phyloP scores from a whole-genome alignment of 768 basidiomycete species.

The Mycena chlorophos region DNA sequence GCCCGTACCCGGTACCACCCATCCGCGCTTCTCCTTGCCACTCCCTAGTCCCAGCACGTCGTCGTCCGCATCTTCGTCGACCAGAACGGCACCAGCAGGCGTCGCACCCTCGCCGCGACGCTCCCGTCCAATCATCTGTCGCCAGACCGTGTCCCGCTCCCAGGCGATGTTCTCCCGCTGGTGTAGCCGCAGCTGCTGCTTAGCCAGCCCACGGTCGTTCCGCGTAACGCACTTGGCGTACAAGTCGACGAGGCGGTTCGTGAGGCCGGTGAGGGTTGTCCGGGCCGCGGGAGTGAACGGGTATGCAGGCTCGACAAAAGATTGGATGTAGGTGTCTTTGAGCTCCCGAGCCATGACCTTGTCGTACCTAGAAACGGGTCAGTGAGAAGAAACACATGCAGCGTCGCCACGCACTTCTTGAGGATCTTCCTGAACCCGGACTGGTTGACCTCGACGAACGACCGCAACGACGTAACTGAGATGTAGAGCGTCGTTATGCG shows the following conservation, averaged over 20 bases:
- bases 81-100: constrained; percentile 40
- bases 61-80: constrained; percentile 34
- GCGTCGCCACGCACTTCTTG: constrained; percentile 73
- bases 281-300: constrained; percentile 73
- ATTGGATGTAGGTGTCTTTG: constrained; percentile 75
- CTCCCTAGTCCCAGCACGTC: neutral
- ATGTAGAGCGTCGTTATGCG: constrained; percentile 83
- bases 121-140: constrained; percentile 88
- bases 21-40: constrained; percentile 38
- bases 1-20: constrained; percentile 61
- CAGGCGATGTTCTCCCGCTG: constrained; percentile 94
- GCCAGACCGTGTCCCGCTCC: constrained; percentile 98
- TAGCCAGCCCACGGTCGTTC: constrained; percentile 66
- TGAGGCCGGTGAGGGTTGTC: constrained; percentile 57
- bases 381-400: constrained; percentile 10
- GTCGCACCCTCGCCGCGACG: constrained; percentile 56
- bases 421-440: constrained; percentile 93
- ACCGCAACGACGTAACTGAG: constrained; percentile 69
- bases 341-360: constrained; percentile 86
- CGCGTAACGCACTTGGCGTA: constrained; percentile 85
- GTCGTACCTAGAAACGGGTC: constrained; percentile 67
- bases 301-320: constrained; percentile 59
- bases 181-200: constrained; percentile 80
- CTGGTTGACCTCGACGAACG: constrained; percentile 90
- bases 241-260: constrained; percentile 61